Evolutionary conservation across 2,329 filamentous ascomycete species (phyloP).

Genomic region (Lachnellula hyalina): DNA sequence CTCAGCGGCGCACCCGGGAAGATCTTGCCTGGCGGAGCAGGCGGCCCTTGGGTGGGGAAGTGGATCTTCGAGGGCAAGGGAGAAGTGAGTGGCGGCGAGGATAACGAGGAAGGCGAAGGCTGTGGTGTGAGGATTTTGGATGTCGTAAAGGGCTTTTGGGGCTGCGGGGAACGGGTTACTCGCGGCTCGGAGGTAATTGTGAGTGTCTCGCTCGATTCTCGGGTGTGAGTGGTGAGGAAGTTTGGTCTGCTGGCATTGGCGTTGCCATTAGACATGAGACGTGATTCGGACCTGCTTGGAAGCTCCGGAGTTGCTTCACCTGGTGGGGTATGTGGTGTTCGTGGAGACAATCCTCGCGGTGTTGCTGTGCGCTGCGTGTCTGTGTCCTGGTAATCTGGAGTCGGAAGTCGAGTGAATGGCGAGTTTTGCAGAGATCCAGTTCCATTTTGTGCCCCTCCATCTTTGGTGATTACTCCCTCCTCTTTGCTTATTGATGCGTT

Average conservation of each 20-base stretch:
- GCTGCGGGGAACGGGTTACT: constrained; percentile 23
- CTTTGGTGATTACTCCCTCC: constrained; percentile 5
- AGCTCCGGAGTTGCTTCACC: constrained; percentile 17
- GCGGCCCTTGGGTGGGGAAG: constrained; percentile 18
- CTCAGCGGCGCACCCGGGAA: constrained; percentile 20
- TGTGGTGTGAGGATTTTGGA: constrained; percentile 22
- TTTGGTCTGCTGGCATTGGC: constrained; percentile 5
- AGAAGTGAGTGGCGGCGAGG: constrained; percentile 12
- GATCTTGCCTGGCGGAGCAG: constrained; percentile 16
- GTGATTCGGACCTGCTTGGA: constrained; percentile 20
- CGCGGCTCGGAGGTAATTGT: constrained; percentile 24
- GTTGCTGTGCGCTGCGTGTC: constrained; percentile 17
- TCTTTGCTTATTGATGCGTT: constrained; percentile 10
- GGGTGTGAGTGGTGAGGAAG: constrained; percentile 15
- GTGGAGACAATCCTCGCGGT: constrained; percentile 19
- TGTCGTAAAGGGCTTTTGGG: constrained; percentile 17
- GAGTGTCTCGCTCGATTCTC: constrained; percentile 23
- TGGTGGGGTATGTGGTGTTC: constrained; percentile 22
- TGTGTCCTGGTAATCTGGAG: constrained; percentile 22
- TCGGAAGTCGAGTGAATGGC: constrained; percentile 18
- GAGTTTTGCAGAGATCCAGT: constrained; percentile 6
- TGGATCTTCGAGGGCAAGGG: constrained; percentile 11
- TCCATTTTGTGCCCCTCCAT: constrained; percentile 7
- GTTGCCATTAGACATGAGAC: constrained; percentile 3
- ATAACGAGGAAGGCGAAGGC: constrained; percentile 11